Conservation (phyloP, 208 protist genomes). For the Trypanosoma scelopori region DNA sequence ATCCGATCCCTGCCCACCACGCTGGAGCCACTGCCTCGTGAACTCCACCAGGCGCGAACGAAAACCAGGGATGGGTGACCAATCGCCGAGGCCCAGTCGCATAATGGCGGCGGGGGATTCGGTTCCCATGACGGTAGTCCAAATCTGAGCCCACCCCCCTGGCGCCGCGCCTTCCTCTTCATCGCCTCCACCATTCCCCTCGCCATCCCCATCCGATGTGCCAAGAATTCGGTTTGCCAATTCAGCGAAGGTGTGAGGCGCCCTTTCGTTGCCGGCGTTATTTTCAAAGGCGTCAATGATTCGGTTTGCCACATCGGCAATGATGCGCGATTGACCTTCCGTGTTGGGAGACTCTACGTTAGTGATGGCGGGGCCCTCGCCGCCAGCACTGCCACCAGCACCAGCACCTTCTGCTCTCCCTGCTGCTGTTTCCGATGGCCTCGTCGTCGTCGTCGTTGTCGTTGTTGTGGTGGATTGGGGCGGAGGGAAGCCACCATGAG, state of each 20-base stretch:
- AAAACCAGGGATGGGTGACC: not conserved
- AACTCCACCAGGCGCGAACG: not conserved
- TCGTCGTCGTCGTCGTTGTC: not conserved
- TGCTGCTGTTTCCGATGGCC: not conserved
- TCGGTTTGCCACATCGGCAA: not conserved
- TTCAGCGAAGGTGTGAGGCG: not conserved
- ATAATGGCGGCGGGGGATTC: not conserved
- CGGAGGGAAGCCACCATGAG: no score
- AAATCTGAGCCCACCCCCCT: not conserved
- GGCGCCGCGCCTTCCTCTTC: no score
- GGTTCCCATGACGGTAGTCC: not conserved
- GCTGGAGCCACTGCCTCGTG: not conserved
- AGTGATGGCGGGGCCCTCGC: not conserved
- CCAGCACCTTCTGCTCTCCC: not conserved
- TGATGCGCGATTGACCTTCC: not conserved
- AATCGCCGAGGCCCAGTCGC: slow-evolving; percentile 3
- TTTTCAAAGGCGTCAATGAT: not conserved
- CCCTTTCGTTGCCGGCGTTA: not conserved
- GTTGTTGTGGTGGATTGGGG: not conserved
- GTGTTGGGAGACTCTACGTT: not conserved
- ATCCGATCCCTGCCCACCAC: not conserved
- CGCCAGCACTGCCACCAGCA: not conserved
- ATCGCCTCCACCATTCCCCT: not conserved
- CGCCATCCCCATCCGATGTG: not conserved
- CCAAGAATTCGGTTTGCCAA: not conserved